Conservation (phyloP, 257 asterid genomes). For the Solanum rostratum region DNA sequence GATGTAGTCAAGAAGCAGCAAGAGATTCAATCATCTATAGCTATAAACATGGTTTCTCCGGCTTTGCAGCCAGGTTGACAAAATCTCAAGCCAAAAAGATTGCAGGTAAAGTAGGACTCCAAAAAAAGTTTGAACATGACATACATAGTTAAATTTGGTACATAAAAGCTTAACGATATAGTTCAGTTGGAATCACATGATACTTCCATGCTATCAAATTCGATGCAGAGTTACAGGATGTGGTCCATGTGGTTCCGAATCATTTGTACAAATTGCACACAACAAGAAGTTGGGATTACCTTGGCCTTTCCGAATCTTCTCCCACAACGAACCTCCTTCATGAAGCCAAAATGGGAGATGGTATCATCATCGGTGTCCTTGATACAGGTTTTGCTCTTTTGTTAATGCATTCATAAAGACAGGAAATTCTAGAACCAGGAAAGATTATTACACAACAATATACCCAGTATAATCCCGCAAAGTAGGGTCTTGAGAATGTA, state of each 20-base stretch:
- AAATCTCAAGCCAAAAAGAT: conserved; percentile 22
- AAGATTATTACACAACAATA: neutral
- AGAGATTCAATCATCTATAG: conserved; percentile 35
- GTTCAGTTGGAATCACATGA: neutral
- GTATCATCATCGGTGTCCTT: conserved; percentile 32
- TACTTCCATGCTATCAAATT: neutral
- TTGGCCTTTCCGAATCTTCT: conserved; percentile 26
- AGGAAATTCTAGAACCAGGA: neutral
- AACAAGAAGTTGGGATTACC: conserved; percentile 60
- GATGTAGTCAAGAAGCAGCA: conserved; percentile 32
- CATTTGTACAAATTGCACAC: conserved; percentile 31
- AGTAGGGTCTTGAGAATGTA: no score
- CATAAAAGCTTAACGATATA: neutral
- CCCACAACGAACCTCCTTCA: conserved; percentile 12
- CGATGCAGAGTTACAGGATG: conserved; percentile 18
- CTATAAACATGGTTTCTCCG: conserved; percentile 47
- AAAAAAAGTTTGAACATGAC: no score
- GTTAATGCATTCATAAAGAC: neutral
- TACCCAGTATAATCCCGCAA: neutral
- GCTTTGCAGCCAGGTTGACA: conserved; percentile 47
- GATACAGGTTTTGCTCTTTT: conserved; percentile 25
- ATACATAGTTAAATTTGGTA: neutral
- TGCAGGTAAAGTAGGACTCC: neutral
- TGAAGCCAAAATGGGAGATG: conserved; percentile 38
- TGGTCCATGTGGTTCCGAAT: conserved; percentile 30